Conservation (phyloP, 1,139 yeast species). For the Pneumocystis jirovecii region DNA sequence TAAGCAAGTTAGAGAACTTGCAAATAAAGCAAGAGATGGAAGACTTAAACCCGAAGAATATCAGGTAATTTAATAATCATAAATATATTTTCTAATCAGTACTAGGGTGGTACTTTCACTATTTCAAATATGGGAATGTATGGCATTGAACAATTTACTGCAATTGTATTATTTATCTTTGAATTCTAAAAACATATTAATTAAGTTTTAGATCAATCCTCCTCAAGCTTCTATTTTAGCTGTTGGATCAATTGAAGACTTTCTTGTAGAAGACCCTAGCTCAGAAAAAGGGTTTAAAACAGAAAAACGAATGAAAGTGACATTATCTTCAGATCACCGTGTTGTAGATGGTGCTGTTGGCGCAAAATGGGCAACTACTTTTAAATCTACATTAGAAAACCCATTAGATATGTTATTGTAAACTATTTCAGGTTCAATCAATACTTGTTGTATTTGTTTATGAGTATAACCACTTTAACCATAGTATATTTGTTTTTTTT, state of each 20-base stretch:
- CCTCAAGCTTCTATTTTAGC: slow-evolving; percentile 94
- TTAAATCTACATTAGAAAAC: slow-evolving; percentile 83
- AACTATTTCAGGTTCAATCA: slow-evolving; percentile 4
- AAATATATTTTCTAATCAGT: not conserved
- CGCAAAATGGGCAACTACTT: slow-evolving; percentile 88
- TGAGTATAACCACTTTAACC: not conserved
- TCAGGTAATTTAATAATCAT: slow-evolving; percentile 28
- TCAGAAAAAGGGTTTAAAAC: slow-evolving; percentile 84
- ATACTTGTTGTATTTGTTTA: not conserved
- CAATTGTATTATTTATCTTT: slow-evolving; percentile 32
- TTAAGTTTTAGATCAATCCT: slow-evolving; percentile 66
- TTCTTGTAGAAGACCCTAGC: slow-evolving; percentile 82
- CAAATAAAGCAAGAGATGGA: slow-evolving; percentile 89
- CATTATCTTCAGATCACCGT: slow-evolving; percentile 97
- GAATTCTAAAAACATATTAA: slow-evolving; percentile 52
- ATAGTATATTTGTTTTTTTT: not conserved
- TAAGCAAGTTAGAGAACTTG: slow-evolving; percentile 72
- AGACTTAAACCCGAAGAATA: slow-evolving; percentile 89
- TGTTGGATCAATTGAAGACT: slow-evolving; percentile 81
- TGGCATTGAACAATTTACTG: slow-evolving; percentile 83
- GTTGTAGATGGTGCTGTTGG: slow-evolving; percentile 95
- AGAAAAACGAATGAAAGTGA: slow-evolving; percentile 77
- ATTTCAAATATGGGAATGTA: slow-evolving; percentile 97
- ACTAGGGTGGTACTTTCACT: slow-evolving; percentile 85
- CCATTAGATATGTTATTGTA: slow-evolving; percentile 86